These are phyloP conservation scores for Ophiocordyceps camponoti-rufipedis DNA, from an alignment of 2,329 filamentous ascomycete genomes.

Conservation along the genomic window DNA sequence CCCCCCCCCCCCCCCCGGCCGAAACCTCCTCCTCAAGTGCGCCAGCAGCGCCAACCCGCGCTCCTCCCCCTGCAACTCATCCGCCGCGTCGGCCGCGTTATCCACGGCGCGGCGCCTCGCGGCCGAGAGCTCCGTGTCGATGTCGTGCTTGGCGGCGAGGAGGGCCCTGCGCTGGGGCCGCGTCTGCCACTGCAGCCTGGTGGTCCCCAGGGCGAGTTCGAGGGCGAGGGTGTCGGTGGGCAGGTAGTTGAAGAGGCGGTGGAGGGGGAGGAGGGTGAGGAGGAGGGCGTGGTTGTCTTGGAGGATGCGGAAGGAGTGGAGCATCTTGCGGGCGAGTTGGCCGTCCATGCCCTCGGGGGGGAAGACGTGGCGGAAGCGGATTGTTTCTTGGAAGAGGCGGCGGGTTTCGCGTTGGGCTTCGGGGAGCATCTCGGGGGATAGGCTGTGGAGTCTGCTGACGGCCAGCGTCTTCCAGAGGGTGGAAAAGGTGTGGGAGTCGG, in stretches of 20 bases:
- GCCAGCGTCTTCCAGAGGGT: slow-evolving; percentile 44
- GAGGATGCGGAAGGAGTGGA: slow-evolving; percentile 31
- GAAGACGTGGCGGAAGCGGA: slow-evolving; percentile 28
- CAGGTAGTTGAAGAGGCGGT: slow-evolving; percentile 22
- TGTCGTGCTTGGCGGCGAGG: slow-evolving; percentile 20
- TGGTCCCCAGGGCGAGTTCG: slow-evolving; percentile 26
- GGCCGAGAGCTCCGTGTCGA: slow-evolving; percentile 20
- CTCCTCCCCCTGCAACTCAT: slow-evolving; percentile 15
- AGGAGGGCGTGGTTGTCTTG: slow-evolving; percentile 25
- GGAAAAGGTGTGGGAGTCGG: slow-evolving; percentile 51
- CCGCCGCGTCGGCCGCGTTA: not conserved
- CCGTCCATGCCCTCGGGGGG: slow-evolving; percentile 22
- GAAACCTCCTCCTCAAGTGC: slow-evolving; percentile 21
- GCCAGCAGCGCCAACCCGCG: slow-evolving; percentile 22
- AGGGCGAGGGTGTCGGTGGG: slow-evolving; percentile 26
- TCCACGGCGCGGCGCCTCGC: slow-evolving; percentile 10
- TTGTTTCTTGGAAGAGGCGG: slow-evolving; percentile 26
- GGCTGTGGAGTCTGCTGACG: slow-evolving; percentile 26
- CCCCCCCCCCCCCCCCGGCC: too few relatives aligned
- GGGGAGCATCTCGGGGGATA: slow-evolving; percentile 11
- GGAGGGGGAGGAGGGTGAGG: slow-evolving; percentile 24
- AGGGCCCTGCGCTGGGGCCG: slow-evolving; percentile 21
- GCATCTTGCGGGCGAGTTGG: slow-evolving; percentile 28
- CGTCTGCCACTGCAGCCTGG: slow-evolving; percentile 23
- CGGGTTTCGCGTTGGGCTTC: slow-evolving; percentile 18